Evolutionary conservation across 345 rosid species (phyloP).

Genomic region (Dipteronia dyeriana): DNA sequence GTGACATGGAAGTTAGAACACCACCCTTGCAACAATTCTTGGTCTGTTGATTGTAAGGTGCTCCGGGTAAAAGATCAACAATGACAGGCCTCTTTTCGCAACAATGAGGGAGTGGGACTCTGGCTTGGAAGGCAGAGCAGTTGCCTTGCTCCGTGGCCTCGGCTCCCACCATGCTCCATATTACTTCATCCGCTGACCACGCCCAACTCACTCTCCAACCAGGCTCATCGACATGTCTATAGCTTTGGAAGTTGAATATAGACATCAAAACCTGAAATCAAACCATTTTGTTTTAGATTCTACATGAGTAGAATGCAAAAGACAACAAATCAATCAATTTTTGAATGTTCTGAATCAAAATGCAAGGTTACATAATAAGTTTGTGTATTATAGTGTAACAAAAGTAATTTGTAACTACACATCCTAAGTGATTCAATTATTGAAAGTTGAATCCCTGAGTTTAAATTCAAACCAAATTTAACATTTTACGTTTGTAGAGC

Average conservation of each 20-base stretch:
- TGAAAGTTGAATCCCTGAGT: too few relatives aligned
- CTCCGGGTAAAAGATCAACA: constrained; percentile 74
- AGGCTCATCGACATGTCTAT: constrained; percentile 73
- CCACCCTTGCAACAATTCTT: constrained; percentile 86
- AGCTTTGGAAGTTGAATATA: constrained; percentile 60
- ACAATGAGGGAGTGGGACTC: constrained; percentile 55
- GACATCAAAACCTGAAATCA: constrained; percentile 53
- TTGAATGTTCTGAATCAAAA: too few relatives aligned
- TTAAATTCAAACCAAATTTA: too few relatives aligned
- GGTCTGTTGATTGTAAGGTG: constrained; percentile 51
- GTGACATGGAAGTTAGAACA: constrained; percentile 58
- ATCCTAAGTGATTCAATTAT: too few relatives aligned
- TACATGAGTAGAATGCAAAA: too few relatives aligned
- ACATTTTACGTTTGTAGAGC: too few relatives aligned
- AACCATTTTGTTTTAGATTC: too few relatives aligned
- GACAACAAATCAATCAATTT: too few relatives aligned
- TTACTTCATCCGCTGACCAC: constrained; percentile 64
- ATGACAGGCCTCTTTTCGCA: constrained; percentile 64
- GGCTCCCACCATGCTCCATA: constrained; percentile 77
- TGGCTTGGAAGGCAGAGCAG: constrained; percentile 50
- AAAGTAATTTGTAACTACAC: too few relatives aligned
- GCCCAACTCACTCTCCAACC: constrained; percentile 84
- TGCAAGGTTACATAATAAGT: too few relatives aligned
- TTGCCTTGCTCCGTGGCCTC: constrained; percentile 89
- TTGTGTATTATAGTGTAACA: too few relatives aligned